phyloP scores from a whole-genome alignment of 176 grass and related monocot genomes.

The Oryza nivara region DNA sequence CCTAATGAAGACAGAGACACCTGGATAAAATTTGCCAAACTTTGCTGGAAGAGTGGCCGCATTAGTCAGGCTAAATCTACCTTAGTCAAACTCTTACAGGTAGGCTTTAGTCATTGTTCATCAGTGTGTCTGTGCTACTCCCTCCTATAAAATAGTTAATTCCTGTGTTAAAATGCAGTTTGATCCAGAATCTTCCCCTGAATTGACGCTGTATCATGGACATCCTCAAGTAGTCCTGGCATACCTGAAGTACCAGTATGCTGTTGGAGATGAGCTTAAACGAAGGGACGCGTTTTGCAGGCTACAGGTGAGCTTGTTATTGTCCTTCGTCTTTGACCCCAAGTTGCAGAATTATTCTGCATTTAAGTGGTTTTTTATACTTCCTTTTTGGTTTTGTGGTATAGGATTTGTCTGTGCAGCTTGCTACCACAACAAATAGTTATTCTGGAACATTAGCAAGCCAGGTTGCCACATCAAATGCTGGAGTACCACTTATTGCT shows the following conservation, averaged over 20 bases:
- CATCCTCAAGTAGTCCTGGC: slow-evolving; percentile 93
- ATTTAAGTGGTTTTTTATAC: slow-evolving; percentile 26
- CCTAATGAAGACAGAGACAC: slow-evolving; percentile 95
- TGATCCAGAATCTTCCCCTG: slow-evolving; percentile 87
- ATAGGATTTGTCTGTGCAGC: slow-evolving; percentile 78
- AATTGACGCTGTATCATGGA: slow-evolving; percentile 63
- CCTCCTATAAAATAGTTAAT: slow-evolving; percentile 26
- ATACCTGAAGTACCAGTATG: slow-evolving; percentile 93
- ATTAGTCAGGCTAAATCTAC: slow-evolving; percentile 96
- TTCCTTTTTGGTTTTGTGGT: slow-evolving; percentile 35
- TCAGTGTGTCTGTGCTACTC: not conserved
- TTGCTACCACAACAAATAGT: slow-evolving; percentile 61
- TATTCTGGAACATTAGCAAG: slow-evolving; percentile 49
- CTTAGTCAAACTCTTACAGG: slow-evolving; percentile 95
- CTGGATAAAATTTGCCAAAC: slow-evolving; percentile 96
- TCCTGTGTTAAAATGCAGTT: slow-evolving; percentile 54
- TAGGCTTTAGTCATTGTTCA: slow-evolving; percentile 28
- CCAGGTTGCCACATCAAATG: slow-evolving; percentile 45
- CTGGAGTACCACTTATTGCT: slow-evolving; percentile 83
- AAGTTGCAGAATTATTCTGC: slow-evolving; percentile 7
- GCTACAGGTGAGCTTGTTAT: slow-evolving; percentile 70
- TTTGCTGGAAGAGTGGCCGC: slow-evolving; percentile 96
- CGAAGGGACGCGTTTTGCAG: slow-evolving; percentile 78
- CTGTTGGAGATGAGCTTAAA: slow-evolving; percentile 88
- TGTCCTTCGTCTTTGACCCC: slow-evolving; percentile 11